Evolutionary conservation across 306 rosid genomes (phyloP).

Genomic region (Medicago lupulina): DNA sequence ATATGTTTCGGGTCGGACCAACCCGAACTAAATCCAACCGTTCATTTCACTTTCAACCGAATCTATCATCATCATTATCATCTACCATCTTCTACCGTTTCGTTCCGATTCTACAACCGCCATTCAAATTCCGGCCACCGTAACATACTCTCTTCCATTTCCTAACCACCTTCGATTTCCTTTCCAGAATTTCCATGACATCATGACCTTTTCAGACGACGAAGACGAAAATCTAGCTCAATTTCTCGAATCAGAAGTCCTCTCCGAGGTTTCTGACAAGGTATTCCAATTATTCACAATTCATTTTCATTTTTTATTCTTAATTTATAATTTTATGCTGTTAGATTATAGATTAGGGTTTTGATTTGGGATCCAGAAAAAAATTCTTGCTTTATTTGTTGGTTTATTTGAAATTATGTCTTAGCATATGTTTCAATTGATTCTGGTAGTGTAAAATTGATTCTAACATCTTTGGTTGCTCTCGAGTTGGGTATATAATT

Average conservation of each 20-base stretch:
- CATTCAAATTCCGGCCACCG: slow-evolving; percentile 44
- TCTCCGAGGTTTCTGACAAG: slow-evolving; percentile 76
- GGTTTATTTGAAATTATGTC: slow-evolving; percentile 4
- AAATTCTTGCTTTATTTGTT: slow-evolving; percentile 4
- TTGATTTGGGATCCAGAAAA: slow-evolving; percentile 27
- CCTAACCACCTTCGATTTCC: neutral
- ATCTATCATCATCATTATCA: slow-evolving; percentile 35
- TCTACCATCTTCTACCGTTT: slow-evolving; percentile 5
- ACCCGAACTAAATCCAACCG: slow-evolving; percentile 44
- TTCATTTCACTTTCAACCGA: slow-evolving; percentile 33
- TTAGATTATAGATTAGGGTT: slow-evolving; percentile 37
- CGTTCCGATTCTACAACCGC: slow-evolving; percentile 29
- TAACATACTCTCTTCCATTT: neutral
- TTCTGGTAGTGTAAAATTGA: too few species aligned
- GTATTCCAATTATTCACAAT: slow-evolving; percentile 33
- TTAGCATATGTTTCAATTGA: too few species aligned
- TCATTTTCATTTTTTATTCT: neutral
- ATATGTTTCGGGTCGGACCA: slow-evolving; percentile 18
- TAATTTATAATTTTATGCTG: neutral
- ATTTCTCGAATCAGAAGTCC: slow-evolving; percentile 86
- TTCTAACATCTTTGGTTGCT: too few species aligned
- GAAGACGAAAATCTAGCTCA: slow-evolving; percentile 80
- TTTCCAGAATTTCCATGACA: slow-evolving; percentile 14
- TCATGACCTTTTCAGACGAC: slow-evolving; percentile 72
- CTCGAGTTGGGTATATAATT: too few species aligned